Evolutionary conservation across 768 basidiomycete species (phyloP), one percentile per base, ranked within the genome.

Genomic region (Tylopilus plumbeoviolaceoides): DNA sequence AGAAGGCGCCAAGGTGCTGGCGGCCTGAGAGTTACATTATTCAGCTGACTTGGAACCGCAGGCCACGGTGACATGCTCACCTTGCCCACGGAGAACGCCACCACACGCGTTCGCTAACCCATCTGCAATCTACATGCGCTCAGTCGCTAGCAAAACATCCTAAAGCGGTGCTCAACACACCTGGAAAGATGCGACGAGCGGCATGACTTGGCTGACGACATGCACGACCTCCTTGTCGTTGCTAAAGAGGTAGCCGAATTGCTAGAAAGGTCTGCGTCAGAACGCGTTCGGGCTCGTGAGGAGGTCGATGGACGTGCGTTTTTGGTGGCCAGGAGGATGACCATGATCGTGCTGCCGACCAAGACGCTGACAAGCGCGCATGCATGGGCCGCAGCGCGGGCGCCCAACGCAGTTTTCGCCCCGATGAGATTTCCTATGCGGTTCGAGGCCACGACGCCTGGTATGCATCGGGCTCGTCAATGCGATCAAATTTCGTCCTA

Each of bases 1-100:
- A 88, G 7, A 82, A 59, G 8, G 88, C 87, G 7, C 87, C 88
- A 17, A 89, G 76, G 55, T 85, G 82, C 63, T 90, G 88, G 18
- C 84, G 66, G 7, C 73, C 75, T 71, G 57, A 48, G 43, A 20
- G 18, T 33, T 20, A 35, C 20, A 15, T 54, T 25, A 33, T 15
- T 67, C 36, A 58, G 59, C 20, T 7, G 9, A 11, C 12, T 6
- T 10, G 28, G 27, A 15, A n/a, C 17, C 17, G 30, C 12, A 11
- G 15, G 31, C 5, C 0, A 11, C 12, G 23, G 3, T 33, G 20
- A 18, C 18, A 18, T 39, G 33, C 59, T 49, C 47, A 73, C 75
- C 78, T 61, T 78, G 76, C 2, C 79, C 78, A 47, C 78, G 75
- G 27, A 80, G 71, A 21, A 74, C 69, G 7, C 77, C 77, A 17